Percentiles rank a stretch among this genome's conserved stretches.
These are phyloP conservation scores for Dipodascus geniculatus DNA, from an alignment of 805 yeast species.

Conservation along the genomic window DNA sequence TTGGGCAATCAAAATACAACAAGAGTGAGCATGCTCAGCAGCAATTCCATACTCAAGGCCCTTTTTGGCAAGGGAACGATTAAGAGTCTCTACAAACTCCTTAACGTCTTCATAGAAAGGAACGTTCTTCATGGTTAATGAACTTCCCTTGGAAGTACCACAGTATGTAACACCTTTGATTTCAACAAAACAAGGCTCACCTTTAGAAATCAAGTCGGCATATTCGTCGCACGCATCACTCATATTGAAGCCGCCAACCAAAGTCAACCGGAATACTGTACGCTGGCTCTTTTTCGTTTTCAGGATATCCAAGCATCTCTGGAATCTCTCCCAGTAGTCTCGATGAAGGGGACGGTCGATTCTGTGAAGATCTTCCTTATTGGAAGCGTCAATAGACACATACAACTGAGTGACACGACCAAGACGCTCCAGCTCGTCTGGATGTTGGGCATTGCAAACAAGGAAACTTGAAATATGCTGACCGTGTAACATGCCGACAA, in stretches of 20 bases:
- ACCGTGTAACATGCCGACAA: conserved; percentile 68
- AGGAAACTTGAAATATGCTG: conserved; percentile 73
- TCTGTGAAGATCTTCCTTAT: conserved; percentile 62
- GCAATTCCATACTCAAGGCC: conserved; percentile 73
- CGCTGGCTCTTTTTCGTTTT: conserved; percentile 71
- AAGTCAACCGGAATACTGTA: conserved; percentile 80
- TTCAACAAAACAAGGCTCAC: conserved; percentile 78
- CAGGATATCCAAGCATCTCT: conserved; percentile 68
- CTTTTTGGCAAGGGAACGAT: conserved; percentile 48
- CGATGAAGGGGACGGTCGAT: conserved; percentile 83
- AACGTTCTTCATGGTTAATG: conserved; percentile 88
- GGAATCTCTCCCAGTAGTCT: conserved; percentile 87
- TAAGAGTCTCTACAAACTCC: conserved; percentile 53
- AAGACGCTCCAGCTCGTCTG: conserved; percentile 60
- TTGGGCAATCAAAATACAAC: conserved; percentile 80
- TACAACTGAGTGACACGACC: conserved; percentile 79
- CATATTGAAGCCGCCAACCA: conserved; percentile 90
- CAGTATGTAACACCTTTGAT: conserved; percentile 93
- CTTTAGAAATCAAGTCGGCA: conserved; percentile 76
- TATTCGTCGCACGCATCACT: conserved; percentile 58
- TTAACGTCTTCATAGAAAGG: conserved; percentile 90
- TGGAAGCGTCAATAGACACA: conserved; percentile 91
- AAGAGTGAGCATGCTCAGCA: conserved; percentile 92
- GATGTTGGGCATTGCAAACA: conserved; percentile 95
- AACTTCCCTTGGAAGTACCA: conserved; percentile 85